Evolutionary conservation across 495 filamentous ascomycete genomes (phyloP).

Genomic region (Lophiostoma macrostomum): DNA sequence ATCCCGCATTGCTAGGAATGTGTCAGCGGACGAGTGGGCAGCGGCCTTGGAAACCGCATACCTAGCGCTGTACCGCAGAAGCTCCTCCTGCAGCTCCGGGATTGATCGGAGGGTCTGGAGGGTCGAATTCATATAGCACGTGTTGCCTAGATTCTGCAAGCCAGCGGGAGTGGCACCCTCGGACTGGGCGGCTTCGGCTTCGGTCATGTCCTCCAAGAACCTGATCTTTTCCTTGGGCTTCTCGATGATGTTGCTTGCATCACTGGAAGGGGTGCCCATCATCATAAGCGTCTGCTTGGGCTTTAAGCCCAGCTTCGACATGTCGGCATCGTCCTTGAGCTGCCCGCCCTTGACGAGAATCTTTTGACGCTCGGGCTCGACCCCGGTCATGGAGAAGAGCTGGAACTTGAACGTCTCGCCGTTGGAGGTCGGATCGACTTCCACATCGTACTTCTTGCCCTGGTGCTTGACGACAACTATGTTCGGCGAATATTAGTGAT

Average conservation of each 20-base stretch:
- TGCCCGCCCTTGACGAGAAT: constrained; percentile 90
- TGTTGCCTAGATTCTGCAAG: constrained; percentile 90
- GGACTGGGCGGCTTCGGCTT: constrained; percentile 79
- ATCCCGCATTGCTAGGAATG: constrained; percentile 25
- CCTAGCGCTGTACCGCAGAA: constrained; percentile 61
- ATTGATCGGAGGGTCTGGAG: constrained; percentile 84
- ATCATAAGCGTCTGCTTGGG: constrained; percentile 88
- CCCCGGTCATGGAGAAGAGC: constrained; percentile 89
- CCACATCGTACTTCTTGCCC: constrained; percentile 90
- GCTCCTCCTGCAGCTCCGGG: constrained; percentile 83
- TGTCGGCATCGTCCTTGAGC: constrained; percentile 89
- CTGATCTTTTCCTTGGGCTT: constrained; percentile 78
- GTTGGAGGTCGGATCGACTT: constrained; percentile 76
- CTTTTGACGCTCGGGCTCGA: constrained; percentile 95
- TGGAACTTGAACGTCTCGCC: constrained; percentile 95
- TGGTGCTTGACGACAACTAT: constrained; percentile 90
- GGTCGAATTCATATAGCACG: constrained; percentile 97
- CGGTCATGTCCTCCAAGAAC: constrained; percentile 97
- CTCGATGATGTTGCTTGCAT: constrained; percentile 55
- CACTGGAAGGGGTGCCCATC: constrained; percentile 83
- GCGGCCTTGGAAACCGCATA: constrained; percentile 20
- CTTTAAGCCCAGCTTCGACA: constrained; percentile 81
- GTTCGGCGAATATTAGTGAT: constrained; percentile 13
- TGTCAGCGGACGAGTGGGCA: not conserved
- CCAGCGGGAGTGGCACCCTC: constrained; percentile 86